Conservation (phyloP, 305 asterid species). For the Nicotiana rustica region DNA sequence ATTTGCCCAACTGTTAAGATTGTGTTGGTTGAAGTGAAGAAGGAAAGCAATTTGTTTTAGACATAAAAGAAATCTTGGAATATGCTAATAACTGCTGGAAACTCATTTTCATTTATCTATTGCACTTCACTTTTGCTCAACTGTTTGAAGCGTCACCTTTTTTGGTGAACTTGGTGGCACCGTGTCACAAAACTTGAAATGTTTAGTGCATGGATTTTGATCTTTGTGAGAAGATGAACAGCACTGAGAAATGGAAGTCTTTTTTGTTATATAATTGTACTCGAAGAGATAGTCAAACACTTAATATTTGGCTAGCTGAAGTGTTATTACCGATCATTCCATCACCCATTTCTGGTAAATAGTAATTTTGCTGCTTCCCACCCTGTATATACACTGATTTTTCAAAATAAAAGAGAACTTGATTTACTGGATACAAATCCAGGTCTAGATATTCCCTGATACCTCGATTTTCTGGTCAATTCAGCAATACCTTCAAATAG, state of each 20-base stretch:
- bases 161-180: background rate
- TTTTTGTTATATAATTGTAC: background rate
- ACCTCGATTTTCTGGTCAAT: background rate
- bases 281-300: background rate
- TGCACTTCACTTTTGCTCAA: background rate
- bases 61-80: background rate
- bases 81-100: background rate
- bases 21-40: background rate
- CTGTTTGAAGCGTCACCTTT: background rate
- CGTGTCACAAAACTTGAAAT: background rate
- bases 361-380: background rate
- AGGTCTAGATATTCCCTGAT: background rate
- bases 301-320: background rate
- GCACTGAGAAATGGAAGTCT: background rate
- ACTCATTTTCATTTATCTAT: background rate
- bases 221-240: background rate
- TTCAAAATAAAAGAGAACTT: background rate
- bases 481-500: background rate
- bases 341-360: background rate
- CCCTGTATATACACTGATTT: background rate
- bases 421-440: background rate
- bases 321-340: no score
- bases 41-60: background rate
- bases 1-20: no score
- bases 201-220: background rate